Conservation (phyloP, 768 basidiomycete species). For the Boletus subparvulus region DNA sequence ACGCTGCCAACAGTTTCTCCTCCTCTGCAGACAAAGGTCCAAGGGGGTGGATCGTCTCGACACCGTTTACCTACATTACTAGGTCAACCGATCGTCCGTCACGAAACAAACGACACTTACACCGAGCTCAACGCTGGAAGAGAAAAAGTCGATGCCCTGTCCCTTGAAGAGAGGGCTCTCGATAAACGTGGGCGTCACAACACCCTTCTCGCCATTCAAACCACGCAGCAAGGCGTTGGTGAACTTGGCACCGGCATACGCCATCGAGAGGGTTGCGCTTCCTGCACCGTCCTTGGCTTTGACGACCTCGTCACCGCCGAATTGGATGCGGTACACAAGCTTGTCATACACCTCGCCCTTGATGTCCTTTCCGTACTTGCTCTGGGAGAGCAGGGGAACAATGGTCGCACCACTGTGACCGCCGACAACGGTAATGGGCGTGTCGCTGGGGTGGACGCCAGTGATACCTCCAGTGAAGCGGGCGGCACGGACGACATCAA, state of each 20-base stretch:
- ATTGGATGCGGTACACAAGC: slow-evolving; percentile 93
- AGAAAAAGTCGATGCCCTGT: slow-evolving; percentile 93
- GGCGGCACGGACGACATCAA: slow-evolving; percentile 95
- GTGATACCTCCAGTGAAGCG: slow-evolving; percentile 81
- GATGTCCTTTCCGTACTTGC: slow-evolving; percentile 64
- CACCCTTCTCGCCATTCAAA: slow-evolving; percentile 63
- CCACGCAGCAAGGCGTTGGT: slow-evolving; percentile 59
- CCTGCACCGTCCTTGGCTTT: slow-evolving; percentile 93
- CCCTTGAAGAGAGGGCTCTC: slow-evolving; percentile 82
- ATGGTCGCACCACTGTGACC: slow-evolving; percentile 98
- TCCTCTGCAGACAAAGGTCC: slow-evolving; percentile 80
- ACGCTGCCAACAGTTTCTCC: slow-evolving; percentile 81
- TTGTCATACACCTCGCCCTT: slow-evolving; percentile 71
- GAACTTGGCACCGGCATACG: slow-evolving; percentile 75
- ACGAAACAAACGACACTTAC: slow-evolving; percentile 43
- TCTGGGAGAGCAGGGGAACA: slow-evolving; percentile 92
- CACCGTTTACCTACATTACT: slow-evolving; percentile 65
- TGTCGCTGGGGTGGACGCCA: slow-evolving; percentile 62
- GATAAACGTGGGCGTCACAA: slow-evolving; percentile 82
- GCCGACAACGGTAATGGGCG: slow-evolving; percentile 83
- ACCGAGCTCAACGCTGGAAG: slow-evolving; percentile 90
- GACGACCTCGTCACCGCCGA: slow-evolving; percentile 97
- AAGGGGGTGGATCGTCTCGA: slow-evolving; percentile 87
- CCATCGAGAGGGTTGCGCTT: slow-evolving; percentile 76
- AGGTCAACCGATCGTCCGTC: slow-evolving; percentile 3